A percentile compares a stretch with the other conserved stretches of the same genome.
These are phyloP conservation scores for Eutrema heterophyllum DNA, from an alignment of 345 rosid genomes.

Conservation along the genomic window DNA sequence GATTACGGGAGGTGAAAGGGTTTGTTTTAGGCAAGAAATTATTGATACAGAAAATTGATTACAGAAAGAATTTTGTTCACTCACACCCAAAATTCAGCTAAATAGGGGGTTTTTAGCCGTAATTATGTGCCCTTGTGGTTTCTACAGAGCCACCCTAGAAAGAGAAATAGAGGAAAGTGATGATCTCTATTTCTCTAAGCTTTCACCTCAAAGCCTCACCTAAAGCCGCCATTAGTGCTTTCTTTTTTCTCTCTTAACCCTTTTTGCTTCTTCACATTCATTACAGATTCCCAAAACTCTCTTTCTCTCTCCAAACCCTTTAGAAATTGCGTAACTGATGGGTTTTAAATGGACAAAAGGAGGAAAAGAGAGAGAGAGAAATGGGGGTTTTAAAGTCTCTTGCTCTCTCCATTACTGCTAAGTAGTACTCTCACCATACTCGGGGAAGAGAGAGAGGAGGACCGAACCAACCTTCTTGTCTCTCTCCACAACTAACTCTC, in stretches of 20 bases:
- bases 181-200: constrained; percentile 13
- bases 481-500: constrained; percentile 28
- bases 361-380: constrained; percentile 8
- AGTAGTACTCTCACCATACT: constrained; percentile 36
- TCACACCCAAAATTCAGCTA: not conserved
- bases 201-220: constrained; percentile 24
- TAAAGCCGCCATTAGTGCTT: constrained; percentile 33
- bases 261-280: constrained; percentile 24
- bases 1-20: constrained; percentile 28
- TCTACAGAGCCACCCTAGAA: constrained; percentile 30
- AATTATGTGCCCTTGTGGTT: constrained; percentile 19
- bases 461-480: constrained; percentile 30
- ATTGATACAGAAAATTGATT: constrained; percentile 11
- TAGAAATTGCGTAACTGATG: constrained; percentile 33
- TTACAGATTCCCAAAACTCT: constrained; percentile 27
- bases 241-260: not conserved
- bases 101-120: constrained; percentile 7
- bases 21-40: constrained; percentile 17
- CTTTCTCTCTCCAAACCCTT: not conserved
- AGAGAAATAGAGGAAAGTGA: constrained; percentile 13
- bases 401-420: constrained; percentile 35
- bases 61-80: not conserved
- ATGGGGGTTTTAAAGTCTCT: constrained; percentile 24
- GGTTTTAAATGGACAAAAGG: constrained; percentile 26
- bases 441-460: not conserved